Evolutionary conservation across 1,284 basidiomycete genomes (phyloP).

Genomic region (Ceratobasidium sp.): DNA sequence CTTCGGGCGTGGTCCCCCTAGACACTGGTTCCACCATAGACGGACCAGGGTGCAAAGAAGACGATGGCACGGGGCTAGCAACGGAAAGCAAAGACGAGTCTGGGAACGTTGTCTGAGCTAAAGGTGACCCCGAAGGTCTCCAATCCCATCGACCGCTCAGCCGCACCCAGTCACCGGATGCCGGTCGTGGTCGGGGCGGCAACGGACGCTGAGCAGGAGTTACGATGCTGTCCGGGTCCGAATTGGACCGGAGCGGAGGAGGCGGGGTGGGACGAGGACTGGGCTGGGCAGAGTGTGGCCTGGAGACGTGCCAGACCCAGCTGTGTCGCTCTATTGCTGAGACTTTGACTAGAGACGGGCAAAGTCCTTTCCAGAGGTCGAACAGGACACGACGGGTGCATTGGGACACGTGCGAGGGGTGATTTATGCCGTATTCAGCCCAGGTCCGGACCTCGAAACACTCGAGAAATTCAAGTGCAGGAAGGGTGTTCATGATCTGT

Average conservation of each 20-base stretch:
- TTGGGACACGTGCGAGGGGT: slow-evolving; percentile 34
- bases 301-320: slow-evolving; percentile 33
- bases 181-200: slow-evolving; percentile 37
- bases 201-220: slow-evolving; percentile 16
- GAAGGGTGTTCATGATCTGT: slow-evolving; percentile 40
- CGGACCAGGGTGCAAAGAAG: neutral
- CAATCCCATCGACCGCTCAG: slow-evolving; percentile 39
- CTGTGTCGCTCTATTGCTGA: slow-evolving; percentile 26
- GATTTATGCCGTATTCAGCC: slow-evolving; percentile 44
- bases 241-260: slow-evolving; percentile 21
- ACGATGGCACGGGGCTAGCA: neutral
- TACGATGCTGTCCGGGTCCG: slow-evolving; percentile 16
- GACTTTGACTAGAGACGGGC: slow-evolving; percentile 32
- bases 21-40: neutral
- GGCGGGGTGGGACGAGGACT: neutral
- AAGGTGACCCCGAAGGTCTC: slow-evolving; percentile 22
- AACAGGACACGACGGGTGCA: slow-evolving; percentile 34
- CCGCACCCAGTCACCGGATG: slow-evolving; percentile 38
- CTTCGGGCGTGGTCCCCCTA: neutral
- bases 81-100: neutral
- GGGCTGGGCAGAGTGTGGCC: slow-evolving; percentile 5
- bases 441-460: slow-evolving; percentile 38
- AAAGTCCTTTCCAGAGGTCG: slow-evolving; percentile 40
- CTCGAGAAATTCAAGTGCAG: slow-evolving; percentile 32
- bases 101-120: neutral